These are phyloP conservation scores for Rhododendron vialii DNA, from an alignment of 148 eudicot species.

Conservation along the genomic window DNA sequence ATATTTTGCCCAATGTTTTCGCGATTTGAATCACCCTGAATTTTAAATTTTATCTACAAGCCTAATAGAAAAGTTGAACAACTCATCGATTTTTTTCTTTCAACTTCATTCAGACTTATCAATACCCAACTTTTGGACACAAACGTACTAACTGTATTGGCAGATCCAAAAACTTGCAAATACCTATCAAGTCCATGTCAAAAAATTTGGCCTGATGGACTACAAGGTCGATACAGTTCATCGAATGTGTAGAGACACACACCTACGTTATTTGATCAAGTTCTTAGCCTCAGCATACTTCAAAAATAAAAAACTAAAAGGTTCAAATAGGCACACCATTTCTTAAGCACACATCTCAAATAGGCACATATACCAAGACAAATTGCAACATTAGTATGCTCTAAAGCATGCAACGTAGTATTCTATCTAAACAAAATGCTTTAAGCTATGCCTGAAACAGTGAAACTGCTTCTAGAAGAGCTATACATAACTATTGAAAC, in stretches of 20 bases:
- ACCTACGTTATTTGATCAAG: neutral
- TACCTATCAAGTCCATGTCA: neutral
- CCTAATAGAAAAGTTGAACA: neutral
- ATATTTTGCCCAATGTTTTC: neutral
- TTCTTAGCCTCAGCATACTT: neutral
- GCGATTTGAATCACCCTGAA: neutral
- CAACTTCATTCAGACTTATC: neutral
- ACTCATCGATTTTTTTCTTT: neutral
- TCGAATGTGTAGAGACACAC: neutral
- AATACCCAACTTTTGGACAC: neutral
- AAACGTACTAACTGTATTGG: neutral
- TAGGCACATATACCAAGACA: neutral
- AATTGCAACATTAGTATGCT: neutral
- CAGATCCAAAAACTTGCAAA: neutral
- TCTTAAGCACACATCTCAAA: neutral
- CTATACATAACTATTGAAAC: neutral
- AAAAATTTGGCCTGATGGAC: neutral
- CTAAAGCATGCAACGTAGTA: neutral
- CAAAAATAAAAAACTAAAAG: neutral
- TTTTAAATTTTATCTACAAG: neutral
- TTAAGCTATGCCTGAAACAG: neutral
- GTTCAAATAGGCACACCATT: neutral
- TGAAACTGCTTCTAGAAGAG: neutral
- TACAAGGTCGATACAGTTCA: neutral
- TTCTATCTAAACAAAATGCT: neutral